Evolutionary conservation across 768 basidiomycete species (phyloP).

Genomic region (Leccinum truebloodii): DNA sequence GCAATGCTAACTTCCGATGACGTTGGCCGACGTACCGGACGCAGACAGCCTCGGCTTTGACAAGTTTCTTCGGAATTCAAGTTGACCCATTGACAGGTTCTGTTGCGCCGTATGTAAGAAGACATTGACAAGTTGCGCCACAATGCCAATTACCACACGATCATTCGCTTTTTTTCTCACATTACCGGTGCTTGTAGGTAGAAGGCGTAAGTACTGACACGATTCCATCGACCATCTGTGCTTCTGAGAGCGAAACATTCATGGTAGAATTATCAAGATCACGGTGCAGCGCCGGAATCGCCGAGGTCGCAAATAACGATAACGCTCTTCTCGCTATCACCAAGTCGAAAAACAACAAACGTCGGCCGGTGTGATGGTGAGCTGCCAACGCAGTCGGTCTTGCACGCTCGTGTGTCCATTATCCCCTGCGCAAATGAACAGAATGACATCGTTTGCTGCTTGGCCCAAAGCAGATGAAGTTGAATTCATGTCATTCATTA

Average conservation of each 20-base stretch:
- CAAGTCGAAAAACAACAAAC: neutral
- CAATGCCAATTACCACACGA: neutral
- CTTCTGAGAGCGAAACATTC: neutral
- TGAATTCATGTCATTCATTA: neutral
- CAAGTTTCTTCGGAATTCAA: neutral
- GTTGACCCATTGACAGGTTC: neutral
- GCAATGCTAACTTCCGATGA: too few species aligned
- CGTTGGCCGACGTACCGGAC: neutral
- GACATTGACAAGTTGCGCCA: neutral
- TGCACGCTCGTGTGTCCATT: neutral
- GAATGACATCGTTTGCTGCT: neutral
- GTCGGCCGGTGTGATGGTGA: neutral
- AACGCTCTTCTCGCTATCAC: neutral
- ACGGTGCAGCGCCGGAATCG: too few species aligned
- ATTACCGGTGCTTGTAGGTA: neutral
- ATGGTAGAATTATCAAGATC: neutral
- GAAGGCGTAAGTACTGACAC: neutral
- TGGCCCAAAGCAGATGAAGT: too few species aligned
- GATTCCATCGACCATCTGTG: neutral
- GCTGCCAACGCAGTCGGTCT: neutral
- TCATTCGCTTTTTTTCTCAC: neutral
- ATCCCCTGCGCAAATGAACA: too few species aligned
- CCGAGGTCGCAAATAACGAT: neutral
- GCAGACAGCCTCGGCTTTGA: neutral
- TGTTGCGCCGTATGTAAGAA: neutral